phyloP scores from a whole-genome alignment of 352 stramenopile genomes.

The Pythium graminicola region DNA sequence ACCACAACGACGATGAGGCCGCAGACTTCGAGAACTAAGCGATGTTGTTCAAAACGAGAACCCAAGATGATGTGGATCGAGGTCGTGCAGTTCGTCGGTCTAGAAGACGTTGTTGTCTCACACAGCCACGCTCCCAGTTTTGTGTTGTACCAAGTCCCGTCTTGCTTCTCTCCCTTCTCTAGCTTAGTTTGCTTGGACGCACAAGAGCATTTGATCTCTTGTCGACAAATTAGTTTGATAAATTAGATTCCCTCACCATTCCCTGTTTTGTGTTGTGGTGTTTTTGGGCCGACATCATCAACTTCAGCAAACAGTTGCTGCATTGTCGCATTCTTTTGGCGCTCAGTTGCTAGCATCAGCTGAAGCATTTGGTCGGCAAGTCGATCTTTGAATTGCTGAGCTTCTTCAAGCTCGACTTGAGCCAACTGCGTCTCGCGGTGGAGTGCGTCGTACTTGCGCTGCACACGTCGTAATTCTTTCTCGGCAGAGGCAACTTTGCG shows the following conservation, averaged over 20 bases:
- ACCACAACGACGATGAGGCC: slow-evolving; percentile 8
- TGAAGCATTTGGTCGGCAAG: slow-evolving; percentile 73
- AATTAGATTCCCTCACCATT: slow-evolving; percentile 25
- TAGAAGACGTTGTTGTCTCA: slow-evolving; percentile 2
- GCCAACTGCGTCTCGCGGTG: slow-evolving; percentile 49
- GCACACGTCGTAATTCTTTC: slow-evolving; percentile 29
- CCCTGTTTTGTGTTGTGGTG: not conserved
- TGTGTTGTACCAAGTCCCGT: slow-evolving; percentile 12
- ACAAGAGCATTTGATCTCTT: not conserved
- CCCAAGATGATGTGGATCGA: not conserved
- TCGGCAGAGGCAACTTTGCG: slow-evolving; percentile 42
- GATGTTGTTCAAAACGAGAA: not conserved
- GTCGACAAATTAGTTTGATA: slow-evolving; percentile 27
- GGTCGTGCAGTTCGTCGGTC: slow-evolving; percentile 1
- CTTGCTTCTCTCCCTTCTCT: not conserved
- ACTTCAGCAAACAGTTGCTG: slow-evolving; percentile 67
- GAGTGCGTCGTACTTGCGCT: slow-evolving; percentile 30
- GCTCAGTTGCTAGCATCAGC: slow-evolving; percentile 56
- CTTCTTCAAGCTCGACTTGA: slow-evolving; percentile 62
- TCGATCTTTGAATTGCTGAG: slow-evolving; percentile 65
- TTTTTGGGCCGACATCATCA: slow-evolving; percentile 18
- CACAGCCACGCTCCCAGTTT: slow-evolving; percentile 6
- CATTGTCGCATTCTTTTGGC: slow-evolving; percentile 68
- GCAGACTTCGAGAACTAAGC: slow-evolving; percentile 21
- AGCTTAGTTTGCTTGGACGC: slow-evolving; percentile 5